Conservation (phyloP, 345 rosid genomes). For the Pistacia vera region DNA sequence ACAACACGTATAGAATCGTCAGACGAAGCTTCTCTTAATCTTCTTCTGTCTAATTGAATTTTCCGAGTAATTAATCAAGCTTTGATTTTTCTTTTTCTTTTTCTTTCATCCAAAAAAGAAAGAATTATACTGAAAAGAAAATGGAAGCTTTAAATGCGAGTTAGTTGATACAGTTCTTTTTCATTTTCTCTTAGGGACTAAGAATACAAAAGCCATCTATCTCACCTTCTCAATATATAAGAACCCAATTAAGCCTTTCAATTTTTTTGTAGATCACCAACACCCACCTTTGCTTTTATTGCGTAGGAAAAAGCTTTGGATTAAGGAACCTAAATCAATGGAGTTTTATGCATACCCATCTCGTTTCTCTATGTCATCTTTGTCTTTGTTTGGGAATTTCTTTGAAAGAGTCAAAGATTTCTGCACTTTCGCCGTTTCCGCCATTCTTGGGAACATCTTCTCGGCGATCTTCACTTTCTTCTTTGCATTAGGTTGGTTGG, state of each 20-base stretch:
- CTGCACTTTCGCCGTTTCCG: constrained; percentile 70
- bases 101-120: not conserved
- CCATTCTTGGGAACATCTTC: constrained; percentile 78
- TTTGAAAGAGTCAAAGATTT: constrained; percentile 63
- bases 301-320: not conserved
- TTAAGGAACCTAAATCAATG: constrained; percentile 34
- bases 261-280: constrained; percentile 24
- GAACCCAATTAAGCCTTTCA: constrained; percentile 24
- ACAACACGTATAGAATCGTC: constrained; percentile 3
- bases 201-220: constrained; percentile 24
- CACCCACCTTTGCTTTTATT: not conserved
- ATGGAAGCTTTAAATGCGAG: constrained; percentile 59
- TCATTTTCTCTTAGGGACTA: constrained; percentile 40
- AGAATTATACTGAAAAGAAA: constrained; percentile 22
- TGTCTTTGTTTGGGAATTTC: constrained; percentile 48
- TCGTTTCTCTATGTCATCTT: constrained; percentile 46
- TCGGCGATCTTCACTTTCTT: constrained; percentile 96
- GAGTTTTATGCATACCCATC: constrained; percentile 62
- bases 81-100: not conserved
- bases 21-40: not conserved
- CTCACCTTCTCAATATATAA: not conserved
- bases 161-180: constrained; percentile 39
- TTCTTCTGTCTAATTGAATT: not conserved
- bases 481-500: constrained; percentile 94
- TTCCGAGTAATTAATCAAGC: not conserved